Evolutionary conservation across 495 filamentous ascomycete genomes (phyloP).

Genomic region (Penicilliopsis zonata): DNA sequence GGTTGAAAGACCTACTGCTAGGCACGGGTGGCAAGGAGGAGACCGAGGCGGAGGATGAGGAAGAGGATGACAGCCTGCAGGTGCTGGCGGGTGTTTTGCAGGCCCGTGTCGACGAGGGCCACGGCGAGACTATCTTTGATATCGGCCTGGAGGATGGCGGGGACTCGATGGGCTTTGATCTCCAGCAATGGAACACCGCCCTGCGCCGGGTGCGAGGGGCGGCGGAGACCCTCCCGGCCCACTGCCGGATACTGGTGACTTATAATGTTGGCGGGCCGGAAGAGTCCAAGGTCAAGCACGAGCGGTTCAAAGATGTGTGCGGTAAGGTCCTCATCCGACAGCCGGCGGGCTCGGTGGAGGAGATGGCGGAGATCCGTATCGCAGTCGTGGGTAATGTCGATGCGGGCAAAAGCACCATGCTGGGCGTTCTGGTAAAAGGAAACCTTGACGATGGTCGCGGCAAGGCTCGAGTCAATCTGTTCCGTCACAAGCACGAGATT

Average conservation of each 20-base stretch:
- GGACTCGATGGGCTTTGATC: slow-evolving; percentile 75
- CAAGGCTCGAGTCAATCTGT: slow-evolving; percentile 90
- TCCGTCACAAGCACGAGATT: slow-evolving; percentile 95
- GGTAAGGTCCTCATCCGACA: slow-evolving; percentile 79
- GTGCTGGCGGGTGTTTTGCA: slow-evolving; percentile 50
- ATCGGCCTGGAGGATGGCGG: slow-evolving; percentile 86
- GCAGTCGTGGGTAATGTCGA: slow-evolving; percentile 97
- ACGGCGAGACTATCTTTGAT: slow-evolving; percentile 86
- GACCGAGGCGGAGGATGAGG: too few relatives aligned
- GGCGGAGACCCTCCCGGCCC: slow-evolving; percentile 53
- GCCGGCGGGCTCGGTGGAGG: slow-evolving; percentile 60
- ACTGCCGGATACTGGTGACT: slow-evolving; percentile 71
- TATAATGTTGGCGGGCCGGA: slow-evolving; percentile 75
- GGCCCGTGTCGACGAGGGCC: slow-evolving; percentile 66
- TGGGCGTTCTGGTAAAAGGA: slow-evolving; percentile 93
- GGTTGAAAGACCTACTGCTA: slow-evolving; percentile 67
- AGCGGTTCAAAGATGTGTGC: slow-evolving; percentile 57
- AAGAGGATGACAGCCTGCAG: slow-evolving; percentile 46
- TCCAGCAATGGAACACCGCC: slow-evolving; percentile 69
- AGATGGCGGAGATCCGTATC: slow-evolving; percentile 91
- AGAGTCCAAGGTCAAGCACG: slow-evolving; percentile 47
- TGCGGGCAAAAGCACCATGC: slow-evolving; percentile 93
- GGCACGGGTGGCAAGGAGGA: too few relatives aligned
- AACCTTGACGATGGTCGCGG: slow-evolving; percentile 90
- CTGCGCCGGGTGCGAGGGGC: slow-evolving; percentile 53